Conservation (phyloP, 192 early-diverging fungal species). For the Spinellus fusiger region DNA sequence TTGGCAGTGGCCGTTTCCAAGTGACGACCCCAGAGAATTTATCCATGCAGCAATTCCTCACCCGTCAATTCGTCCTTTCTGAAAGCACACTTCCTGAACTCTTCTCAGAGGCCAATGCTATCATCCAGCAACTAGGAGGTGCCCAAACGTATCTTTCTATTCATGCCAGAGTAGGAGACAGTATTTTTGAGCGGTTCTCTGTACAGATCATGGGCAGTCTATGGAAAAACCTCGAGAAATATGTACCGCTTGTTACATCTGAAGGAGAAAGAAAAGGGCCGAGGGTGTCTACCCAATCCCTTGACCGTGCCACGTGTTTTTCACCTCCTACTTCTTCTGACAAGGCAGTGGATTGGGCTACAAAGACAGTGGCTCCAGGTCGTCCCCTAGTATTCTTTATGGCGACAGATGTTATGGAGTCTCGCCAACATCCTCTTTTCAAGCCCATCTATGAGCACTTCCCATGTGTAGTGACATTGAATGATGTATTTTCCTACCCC, state of each 20-base stretch:
- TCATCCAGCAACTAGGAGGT: slow-evolving; percentile 13
- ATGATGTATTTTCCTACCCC: neutral
- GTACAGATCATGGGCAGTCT: slow-evolving; percentile 22
- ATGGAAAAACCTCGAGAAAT: slow-evolving; percentile 4
- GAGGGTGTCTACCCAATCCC: neutral
- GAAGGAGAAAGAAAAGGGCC: neutral
- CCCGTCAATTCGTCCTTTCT: slow-evolving; percentile 28
- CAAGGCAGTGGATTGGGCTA: slow-evolving; percentile 1
- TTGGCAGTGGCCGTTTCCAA: slow-evolving; percentile 31
- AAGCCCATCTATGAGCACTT: neutral
- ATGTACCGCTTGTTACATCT: neutral
- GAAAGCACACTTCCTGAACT: slow-evolving; percentile 14
- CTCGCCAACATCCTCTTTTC: slow-evolving; percentile 16
- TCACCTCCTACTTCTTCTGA: neutral
- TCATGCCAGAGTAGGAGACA: slow-evolving; percentile 38
- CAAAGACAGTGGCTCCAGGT: neutral
- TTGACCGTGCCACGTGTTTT: neutral
- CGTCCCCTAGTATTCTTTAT: slow-evolving; percentile 36
- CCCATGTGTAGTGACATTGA: neutral
- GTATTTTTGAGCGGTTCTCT: slow-evolving; percentile 25
- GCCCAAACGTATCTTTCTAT: slow-evolving; percentile 28
- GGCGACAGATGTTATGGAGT: slow-evolving; percentile 39
- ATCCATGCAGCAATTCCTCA: slow-evolving; percentile 8
- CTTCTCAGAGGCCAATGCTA: slow-evolving; percentile 17
- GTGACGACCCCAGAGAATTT: slow-evolving; percentile 10